These are phyloP conservation scores for Hagleromyces aurorensis DNA, from an alignment of 805 yeast species.

Conservation along the genomic window DNA sequence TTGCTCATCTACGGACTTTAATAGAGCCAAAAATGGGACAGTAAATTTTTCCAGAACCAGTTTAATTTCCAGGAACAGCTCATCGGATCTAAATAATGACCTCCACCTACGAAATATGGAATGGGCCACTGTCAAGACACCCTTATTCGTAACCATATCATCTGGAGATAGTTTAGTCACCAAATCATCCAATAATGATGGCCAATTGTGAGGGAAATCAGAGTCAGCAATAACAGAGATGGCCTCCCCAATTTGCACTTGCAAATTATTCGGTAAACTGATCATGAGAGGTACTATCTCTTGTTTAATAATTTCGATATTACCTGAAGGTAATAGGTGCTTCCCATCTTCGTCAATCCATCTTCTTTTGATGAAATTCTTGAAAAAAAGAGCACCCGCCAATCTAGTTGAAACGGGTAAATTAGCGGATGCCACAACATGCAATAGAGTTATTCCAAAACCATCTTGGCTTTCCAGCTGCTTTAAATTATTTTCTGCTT, in stretches of 20 bases:
- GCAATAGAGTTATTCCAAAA: slow-evolving; percentile 67
- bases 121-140: slow-evolving; percentile 87
- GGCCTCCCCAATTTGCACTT: slow-evolving; percentile 92
- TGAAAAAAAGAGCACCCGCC: slow-evolving; percentile 87
- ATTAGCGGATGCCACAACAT: slow-evolving; percentile 60
- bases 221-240: slow-evolving; percentile 89
- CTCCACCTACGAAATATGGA: slow-evolving; percentile 96
- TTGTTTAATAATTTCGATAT: slow-evolving; percentile 58
- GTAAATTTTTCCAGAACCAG: slow-evolving; percentile 80
- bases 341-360: slow-evolving; percentile 91
- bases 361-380: slow-evolving; percentile 72
- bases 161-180: slow-evolving; percentile 53
- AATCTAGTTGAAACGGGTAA: slow-evolving; percentile 53
- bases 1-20: slow-evolving; percentile 57
- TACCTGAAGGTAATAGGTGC: slow-evolving; percentile 51
- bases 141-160: slow-evolving; percentile 71
- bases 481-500: slow-evolving; percentile 58
- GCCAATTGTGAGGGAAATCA: slow-evolving; percentile 93
- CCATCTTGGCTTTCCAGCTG: slow-evolving; percentile 60
- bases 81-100: slow-evolving; percentile 87
- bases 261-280: slow-evolving; percentile 65
- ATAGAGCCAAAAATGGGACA: slow-evolving; percentile 64
- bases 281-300: slow-evolving; percentile 88
- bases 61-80: slow-evolving; percentile 76
- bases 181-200: slow-evolving; percentile 62